Evolutionary conservation across 2,329 filamentous ascomycete genomes (phyloP), one percentile per base, ranked within the genome.

Genomic region (Fonsecaea pedrosoi): DNA sequence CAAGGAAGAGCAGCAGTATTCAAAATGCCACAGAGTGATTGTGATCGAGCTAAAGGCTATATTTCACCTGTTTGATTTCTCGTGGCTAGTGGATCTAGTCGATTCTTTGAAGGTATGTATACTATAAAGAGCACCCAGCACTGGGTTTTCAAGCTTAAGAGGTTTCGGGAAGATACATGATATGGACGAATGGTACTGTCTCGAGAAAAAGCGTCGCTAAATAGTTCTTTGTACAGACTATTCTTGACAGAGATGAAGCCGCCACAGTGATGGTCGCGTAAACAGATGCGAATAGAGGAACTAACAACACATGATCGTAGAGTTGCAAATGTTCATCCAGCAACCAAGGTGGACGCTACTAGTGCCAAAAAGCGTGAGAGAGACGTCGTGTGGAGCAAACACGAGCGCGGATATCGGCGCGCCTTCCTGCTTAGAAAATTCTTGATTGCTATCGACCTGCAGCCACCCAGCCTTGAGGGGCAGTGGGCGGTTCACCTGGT

Each of bases 361-460:
- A 12, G 4, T 5, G 4, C 12, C 12, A 13, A 15, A 13, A 15
- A 13, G 5, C n/a, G n/a, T n/a, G n/a, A 13, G 38, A 40, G 15
- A 5, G 12, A 15, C 12, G 12, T 40, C 13, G 12, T 12, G 38
- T 13, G 12, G 9, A 9, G 9, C 35, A 38, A 38, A 38, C 40
- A 18, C 12, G 40, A 45, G n/a, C 40, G 40, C 42, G 60, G 60
- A 62, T 34, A 45, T 63, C 60, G 60, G 60, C 60, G 35, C 37
- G 57, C 60, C 60, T 63, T 15, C 60, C 50, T n/a, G 7, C 3
- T 58, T 13, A 58, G 21, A 30, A 50, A 25, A 25, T 30, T 25
- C 5, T 50, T 50, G 45, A 13, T 50, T 50, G 45, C 10, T 50
- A 50, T 50, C 37, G 10, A 13, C 37, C 21, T 45, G 40, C 15